These are phyloP conservation scores for Globisporangium recalcitrans DNA, from an alignment of 352 stramenopile species.

Conservation along the genomic window DNA sequence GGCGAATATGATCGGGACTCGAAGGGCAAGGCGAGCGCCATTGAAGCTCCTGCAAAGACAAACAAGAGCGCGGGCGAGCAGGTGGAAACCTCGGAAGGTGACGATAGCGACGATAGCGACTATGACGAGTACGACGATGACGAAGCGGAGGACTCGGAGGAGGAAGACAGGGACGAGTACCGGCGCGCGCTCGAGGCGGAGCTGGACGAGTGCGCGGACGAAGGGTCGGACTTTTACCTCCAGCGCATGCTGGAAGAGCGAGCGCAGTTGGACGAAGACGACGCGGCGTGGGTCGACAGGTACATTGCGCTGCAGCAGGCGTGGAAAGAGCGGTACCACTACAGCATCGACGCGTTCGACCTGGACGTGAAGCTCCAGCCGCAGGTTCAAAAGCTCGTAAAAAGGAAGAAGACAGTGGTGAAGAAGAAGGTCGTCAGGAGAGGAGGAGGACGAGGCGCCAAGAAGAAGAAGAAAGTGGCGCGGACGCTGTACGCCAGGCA, in stretches of 20 bases:
- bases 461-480: neutral
- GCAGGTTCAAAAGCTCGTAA: neutral
- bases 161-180: constrained; percentile 20
- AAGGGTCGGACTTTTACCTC: constrained; percentile 14
- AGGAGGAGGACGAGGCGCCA: neutral
- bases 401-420: neutral
- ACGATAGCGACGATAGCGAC: constrained; percentile 22
- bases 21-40: neutral
- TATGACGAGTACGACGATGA: constrained; percentile 15
- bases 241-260: constrained; percentile 11
- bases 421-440: neutral
- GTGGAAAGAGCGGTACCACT: constrained; percentile 9
- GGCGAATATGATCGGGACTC: neutral
- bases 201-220: constrained; percentile 24
- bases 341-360: constrained; percentile 15
- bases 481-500: neutral
- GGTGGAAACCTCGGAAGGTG: neutral
- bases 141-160: constrained; percentile 8
- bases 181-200: constrained; percentile 16
- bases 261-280: constrained; percentile 1
- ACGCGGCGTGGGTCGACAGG: constrained; percentile 14
- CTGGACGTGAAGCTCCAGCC: neutral
- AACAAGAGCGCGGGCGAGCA: constrained; percentile 4
- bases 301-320: constrained; percentile 12
- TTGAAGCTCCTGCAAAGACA: neutral